These are phyloP conservation scores for Bolboschoenoplectus hybrid DNA, from an alignment of 202 grass and related monocot species.

Conservation along the genomic window DNA sequence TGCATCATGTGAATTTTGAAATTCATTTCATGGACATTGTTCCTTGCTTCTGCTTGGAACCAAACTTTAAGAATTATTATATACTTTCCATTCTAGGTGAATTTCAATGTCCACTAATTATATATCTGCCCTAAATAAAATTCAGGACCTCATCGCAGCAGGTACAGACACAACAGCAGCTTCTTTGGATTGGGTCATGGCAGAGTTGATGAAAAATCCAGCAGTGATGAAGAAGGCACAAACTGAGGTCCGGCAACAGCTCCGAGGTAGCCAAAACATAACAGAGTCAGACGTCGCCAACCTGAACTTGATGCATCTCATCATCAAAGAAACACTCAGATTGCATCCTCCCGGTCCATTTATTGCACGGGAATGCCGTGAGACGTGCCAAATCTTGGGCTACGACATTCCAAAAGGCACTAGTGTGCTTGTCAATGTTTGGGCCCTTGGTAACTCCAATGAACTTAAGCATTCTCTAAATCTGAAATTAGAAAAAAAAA, in stretches of 20 bases:
- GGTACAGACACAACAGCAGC: constrained; percentile 27
- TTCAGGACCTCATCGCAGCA: constrained; percentile 16
- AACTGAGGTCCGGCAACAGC: constrained; percentile 8
- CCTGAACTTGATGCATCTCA: constrained; percentile 22
- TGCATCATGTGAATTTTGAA: no score
- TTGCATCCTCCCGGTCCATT: constrained; percentile 32
- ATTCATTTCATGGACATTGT: no score
- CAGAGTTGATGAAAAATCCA: constrained; percentile 35
- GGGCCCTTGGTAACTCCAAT: not conserved
- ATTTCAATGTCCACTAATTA: no score
- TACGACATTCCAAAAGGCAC: no score
- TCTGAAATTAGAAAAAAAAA: not conserved
- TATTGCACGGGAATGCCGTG: no score
- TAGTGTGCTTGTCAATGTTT: not conserved
- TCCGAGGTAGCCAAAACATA: not conserved
- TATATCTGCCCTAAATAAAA: not conserved
- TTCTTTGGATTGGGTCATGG: constrained; percentile 37
- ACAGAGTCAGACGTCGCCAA: constrained; percentile 28
- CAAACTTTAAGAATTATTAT: no score
- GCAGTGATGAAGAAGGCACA: constrained; percentile 36
- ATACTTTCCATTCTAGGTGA: no score
- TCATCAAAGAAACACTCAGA: constrained; percentile 34
- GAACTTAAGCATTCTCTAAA: not conserved
- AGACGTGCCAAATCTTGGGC: no score
- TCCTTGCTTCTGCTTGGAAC: no score